Evolutionary conservation across 495 filamentous ascomycete species (phyloP).

Genomic region (Astrothelium macrocarpum): DNA sequence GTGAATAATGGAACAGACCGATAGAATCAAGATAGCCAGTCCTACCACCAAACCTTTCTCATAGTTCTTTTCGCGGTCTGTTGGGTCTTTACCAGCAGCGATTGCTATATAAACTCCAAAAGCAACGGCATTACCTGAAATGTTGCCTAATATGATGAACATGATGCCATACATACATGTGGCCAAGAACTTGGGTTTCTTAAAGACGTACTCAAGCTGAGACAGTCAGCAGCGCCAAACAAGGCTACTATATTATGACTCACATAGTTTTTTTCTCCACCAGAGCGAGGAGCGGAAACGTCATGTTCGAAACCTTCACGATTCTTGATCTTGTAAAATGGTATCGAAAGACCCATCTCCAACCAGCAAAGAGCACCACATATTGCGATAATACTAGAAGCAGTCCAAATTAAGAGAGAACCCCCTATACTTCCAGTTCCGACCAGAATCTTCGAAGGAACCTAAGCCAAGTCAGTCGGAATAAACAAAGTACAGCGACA

Average conservation of each 20-base stretch:
- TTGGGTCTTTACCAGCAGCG: slow-evolving; percentile 20
- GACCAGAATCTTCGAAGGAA: slow-evolving; percentile 28
- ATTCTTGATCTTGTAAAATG: slow-evolving; percentile 30
- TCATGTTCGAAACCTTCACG: slow-evolving; percentile 14
- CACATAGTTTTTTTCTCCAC: slow-evolving; percentile 46
- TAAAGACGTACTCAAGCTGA: slow-evolving; percentile 40
- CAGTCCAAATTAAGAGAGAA: slow-evolving; percentile 34
- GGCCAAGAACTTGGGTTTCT: slow-evolving; percentile 29
- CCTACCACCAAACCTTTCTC: slow-evolving; percentile 27
- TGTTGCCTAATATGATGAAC: slow-evolving; percentile 43
- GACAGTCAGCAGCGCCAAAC: neutral
- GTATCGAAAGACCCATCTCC: slow-evolving; percentile 38
- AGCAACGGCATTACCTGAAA: slow-evolving; percentile 39
- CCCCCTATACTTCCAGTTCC: slow-evolving; percentile 33
- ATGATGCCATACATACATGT: slow-evolving; percentile 39
- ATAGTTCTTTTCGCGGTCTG: slow-evolving; percentile 3
- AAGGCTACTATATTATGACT: slow-evolving; percentile 16
- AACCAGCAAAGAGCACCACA: slow-evolving; percentile 34
- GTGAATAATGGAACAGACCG: slow-evolving; percentile 40
- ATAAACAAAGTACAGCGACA: neutral
- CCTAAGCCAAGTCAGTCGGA: slow-evolving; percentile 26
- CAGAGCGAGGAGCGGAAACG: slow-evolving; percentile 35
- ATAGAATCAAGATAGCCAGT: slow-evolving; percentile 36
- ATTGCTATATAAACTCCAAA: slow-evolving; percentile 35
- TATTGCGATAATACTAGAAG: slow-evolving; percentile 29